These are phyloP conservation scores for Monascus purpureus DNA, from an alignment of 495 filamentous ascomycete species.

Conservation along the genomic window DNA sequence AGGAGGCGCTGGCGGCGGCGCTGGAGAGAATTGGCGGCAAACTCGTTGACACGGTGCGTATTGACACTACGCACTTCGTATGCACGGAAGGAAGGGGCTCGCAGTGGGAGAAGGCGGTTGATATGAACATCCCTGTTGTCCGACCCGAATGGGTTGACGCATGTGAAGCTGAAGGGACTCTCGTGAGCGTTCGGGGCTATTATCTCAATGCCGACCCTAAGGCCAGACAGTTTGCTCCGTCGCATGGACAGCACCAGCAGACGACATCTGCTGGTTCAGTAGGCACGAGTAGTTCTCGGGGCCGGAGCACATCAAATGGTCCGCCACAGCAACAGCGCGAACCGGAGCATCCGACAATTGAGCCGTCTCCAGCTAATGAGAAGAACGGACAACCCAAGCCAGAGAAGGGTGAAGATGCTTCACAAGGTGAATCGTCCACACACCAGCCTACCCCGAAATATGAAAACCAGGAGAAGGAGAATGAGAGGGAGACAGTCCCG, in stretches of 20 bases:
- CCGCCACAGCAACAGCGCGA: slow-evolving; percentile 8
- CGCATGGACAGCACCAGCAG: slow-evolving; percentile 26
- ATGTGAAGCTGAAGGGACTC: slow-evolving; percentile 84
- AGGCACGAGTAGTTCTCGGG: slow-evolving; percentile 4
- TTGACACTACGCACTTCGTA: slow-evolving; percentile 98
- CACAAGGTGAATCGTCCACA: too few relatives aligned
- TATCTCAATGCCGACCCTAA: slow-evolving; percentile 82
- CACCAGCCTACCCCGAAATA: too few relatives aligned
- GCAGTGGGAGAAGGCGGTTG: slow-evolving; percentile 87
- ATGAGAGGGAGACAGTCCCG: not conserved
- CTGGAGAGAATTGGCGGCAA: slow-evolving; percentile 86
- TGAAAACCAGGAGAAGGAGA: too few relatives aligned
- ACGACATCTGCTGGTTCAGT: slow-evolving; percentile 22
- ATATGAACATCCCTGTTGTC: slow-evolving; percentile 98
- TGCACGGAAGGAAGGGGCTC: slow-evolving; percentile 88
- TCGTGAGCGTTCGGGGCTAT: slow-evolving; percentile 87
- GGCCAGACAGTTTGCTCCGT: slow-evolving; percentile 40
- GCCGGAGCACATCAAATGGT: slow-evolving; percentile 8
- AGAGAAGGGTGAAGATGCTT: too few relatives aligned
- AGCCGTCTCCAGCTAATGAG: too few relatives aligned
- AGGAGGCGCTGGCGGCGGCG: slow-evolving; percentile 58
- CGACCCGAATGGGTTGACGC: slow-evolving; percentile 92
- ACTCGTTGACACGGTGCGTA: slow-evolving; percentile 77
- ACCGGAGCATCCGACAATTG: slow-evolving; percentile 12
- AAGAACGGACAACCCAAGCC: too few relatives aligned